A percentile compares a stretch with the other conserved stretches of the same genome.
Conservation (phyloP, 208 protist species). For the Entamoeba moshkovskii region DNA sequence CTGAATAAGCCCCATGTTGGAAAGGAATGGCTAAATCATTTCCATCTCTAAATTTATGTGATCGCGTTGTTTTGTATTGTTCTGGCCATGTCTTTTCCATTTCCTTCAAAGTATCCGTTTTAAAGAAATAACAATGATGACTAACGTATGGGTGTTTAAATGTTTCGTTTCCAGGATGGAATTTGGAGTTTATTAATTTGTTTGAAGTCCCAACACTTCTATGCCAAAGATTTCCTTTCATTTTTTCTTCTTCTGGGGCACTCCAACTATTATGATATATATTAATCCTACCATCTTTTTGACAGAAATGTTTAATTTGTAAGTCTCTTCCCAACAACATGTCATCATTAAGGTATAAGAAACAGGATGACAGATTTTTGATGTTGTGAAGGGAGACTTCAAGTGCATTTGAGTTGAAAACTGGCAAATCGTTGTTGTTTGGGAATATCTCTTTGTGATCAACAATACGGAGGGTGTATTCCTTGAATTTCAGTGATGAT, state of each 20-base stretch:
- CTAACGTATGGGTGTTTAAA: background rate
- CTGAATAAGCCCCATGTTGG: background rate
- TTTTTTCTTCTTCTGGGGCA: background rate
- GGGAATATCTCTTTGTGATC: background rate
- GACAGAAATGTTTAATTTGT: background rate
- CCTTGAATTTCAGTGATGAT: background rate
- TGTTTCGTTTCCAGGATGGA: background rate
- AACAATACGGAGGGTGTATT: background rate
- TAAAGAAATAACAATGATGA: conserved; percentile 2
- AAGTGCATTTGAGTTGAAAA: background rate
- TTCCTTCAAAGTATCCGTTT: background rate
- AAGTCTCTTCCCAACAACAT: background rate
- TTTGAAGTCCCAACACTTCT: background rate
- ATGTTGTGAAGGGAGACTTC: background rate
- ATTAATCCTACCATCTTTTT: background rate
- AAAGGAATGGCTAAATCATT: background rate
- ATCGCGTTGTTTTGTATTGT: background rate
- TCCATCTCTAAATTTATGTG: background rate
- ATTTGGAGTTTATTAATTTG: background rate
- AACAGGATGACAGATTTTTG: background rate
- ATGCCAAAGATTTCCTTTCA: background rate
- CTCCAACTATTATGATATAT: background rate
- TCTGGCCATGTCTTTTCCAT: background rate
- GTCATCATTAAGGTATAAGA: background rate
- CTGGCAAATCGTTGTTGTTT: background rate